Conservation (phyloP, 2,329 filamentous ascomycete species). For the Fusarium sp. region DNA sequence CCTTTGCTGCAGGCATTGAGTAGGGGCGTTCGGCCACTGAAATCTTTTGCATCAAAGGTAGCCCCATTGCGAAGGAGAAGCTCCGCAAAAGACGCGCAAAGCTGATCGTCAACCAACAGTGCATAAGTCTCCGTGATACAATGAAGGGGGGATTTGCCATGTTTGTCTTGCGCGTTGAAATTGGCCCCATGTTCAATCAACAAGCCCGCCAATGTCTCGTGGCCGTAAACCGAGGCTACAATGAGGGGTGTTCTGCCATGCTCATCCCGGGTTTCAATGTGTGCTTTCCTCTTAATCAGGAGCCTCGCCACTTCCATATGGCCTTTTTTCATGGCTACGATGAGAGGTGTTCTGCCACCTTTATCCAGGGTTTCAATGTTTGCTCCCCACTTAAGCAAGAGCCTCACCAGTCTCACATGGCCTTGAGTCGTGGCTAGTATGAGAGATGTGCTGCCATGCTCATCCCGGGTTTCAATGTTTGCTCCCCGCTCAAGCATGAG, state of each 20-base stretch:
- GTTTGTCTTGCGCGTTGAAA: neutral
- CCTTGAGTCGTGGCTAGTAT: too few relatives aligned
- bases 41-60: neutral
- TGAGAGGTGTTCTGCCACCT: rapidly evolving
- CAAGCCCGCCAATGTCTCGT: neutral
- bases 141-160: neutral
- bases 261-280: too few relatives aligned
- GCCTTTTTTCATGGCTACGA: too few relatives aligned
- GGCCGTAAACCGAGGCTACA: neutral
- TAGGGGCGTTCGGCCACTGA: neutral
- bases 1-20: rapidly evolving
- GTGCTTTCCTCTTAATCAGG: too few relatives aligned
- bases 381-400: neutral
- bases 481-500: neutral
- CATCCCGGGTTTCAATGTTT: neutral
- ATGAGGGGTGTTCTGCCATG: neutral
- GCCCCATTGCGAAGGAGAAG: neutral
- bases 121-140: too few relatives aligned
- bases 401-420: too few relatives aligned
- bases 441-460: rapidly evolving
- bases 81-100: neutral
- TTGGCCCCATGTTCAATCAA: neutral
- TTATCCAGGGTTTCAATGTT: neutral
- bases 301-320: too few relatives aligned
- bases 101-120: too few relatives aligned